Evolutionary conservation across 176 grass and related monocot genomes (phyloP), one percentile per base, ranked within the genome.

Genomic region (Tillandsia fasciculata): DNA sequence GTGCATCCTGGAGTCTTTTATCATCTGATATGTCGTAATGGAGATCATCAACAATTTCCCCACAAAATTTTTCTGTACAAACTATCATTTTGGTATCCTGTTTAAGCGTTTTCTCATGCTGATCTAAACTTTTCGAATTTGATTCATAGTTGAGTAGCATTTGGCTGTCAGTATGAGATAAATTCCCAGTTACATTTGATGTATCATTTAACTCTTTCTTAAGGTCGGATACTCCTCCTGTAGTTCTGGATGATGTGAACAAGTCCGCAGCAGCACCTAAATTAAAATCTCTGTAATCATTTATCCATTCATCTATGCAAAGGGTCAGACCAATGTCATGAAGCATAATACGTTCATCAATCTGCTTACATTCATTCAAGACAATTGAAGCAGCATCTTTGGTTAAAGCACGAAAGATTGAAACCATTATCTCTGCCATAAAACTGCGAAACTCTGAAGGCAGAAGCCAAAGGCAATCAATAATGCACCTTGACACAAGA

Each of bases 271-370:
- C 64, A 49, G 63, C 79, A 74, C 76, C 71, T 70, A 76, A 84
- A 83, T 77, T 83, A 29, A 92, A 92, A n/a, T 74, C 52, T 81
- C 52, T 86, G 48, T 78, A 87, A 79, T 97, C 86, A 69, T 92
- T 79, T 66, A 85, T 77, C 93, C 89, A 92, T 77, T 97, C 93
- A 48, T 64, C 51, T 66, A 97, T 48, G 71, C 86, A 82, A 77
- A 85, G 82, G 68, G 89, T 87, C 53, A 97, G 78, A 52, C 93
- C 93, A 92, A 97, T 87, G 76, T 87, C 89, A 85, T 97, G 93
- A 83, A 97, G 89, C 79, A 97, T 97, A 79, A 83, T 80, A 75
- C 83, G 74, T 66, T 97, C 76, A 58, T 72, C 65, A 68, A 69
- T 71, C 75, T 82, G 76, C 66, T 64, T 89, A 70, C 86, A 86